phyloP scores from a whole-genome alignment of 768 basidiomycete species.

The Suillus tomentosus region DNA sequence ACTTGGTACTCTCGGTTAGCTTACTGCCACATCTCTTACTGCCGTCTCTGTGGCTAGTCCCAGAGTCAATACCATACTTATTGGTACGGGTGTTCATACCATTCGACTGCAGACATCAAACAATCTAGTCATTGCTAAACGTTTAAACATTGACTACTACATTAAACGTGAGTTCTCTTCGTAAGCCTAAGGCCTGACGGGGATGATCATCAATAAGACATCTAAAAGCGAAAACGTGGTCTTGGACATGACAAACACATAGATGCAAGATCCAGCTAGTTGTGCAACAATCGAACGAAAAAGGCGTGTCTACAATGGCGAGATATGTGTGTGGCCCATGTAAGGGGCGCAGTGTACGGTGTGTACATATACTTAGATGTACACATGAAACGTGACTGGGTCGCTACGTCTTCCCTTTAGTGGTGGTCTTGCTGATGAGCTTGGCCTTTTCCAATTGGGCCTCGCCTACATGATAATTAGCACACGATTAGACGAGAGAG shows the following conservation, averaged over 20 bases:
- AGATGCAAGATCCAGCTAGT: conserved; percentile 12
- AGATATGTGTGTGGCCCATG: conserved; percentile 9
- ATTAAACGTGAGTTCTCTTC: background rate
- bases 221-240: conserved; percentile 2
- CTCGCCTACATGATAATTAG: conserved; percentile 51
- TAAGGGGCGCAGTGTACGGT: conserved; percentile 9
- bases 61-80: background rate
- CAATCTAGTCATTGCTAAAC: background rate
- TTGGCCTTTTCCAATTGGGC: conserved; percentile 92
- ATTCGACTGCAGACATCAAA: background rate
- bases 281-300: conserved; percentile 8
- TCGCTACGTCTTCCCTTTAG: conserved; percentile 55
- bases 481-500: conserved; percentile 10
- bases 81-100: background rate
- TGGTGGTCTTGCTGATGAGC: conserved; percentile 82
- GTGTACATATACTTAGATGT: background rate
- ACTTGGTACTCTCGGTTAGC: no score
- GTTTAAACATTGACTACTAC: background rate
- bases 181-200: background rate
- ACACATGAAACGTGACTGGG: background rate
- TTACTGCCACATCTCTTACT: no score
- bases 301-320: conserved; percentile 8
- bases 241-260: conserved; percentile 5
- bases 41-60: no score
- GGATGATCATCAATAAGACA: conserved; percentile 1